Evolutionary conservation across 495 filamentous ascomycete genomes (phyloP).

Genomic region (Neurospora sp.): DNA sequence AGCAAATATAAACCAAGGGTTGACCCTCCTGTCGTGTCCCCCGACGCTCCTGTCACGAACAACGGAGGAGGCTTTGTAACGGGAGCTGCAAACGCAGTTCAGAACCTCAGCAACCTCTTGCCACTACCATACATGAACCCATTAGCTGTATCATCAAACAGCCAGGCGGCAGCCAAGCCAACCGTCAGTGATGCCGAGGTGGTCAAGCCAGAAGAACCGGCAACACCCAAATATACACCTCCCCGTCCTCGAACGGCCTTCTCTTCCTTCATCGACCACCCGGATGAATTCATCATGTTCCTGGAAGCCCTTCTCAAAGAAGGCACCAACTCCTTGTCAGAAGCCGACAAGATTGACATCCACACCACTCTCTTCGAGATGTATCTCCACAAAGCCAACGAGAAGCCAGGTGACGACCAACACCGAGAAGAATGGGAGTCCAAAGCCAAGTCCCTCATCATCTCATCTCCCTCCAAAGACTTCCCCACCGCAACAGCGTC

Average conservation of each 20-base stretch:
- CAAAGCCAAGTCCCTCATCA: conserved; percentile 78
- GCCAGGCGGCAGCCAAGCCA: conserved; percentile 25
- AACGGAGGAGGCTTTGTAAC: conserved; percentile 37
- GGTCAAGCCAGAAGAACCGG: conserved; percentile 18
- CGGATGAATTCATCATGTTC: conserved; percentile 81
- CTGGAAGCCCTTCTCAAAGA: conserved; percentile 72
- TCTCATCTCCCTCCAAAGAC: conserved; percentile 39
- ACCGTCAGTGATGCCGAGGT: conserved; percentile 24
- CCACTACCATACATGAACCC: conserved; percentile 77
- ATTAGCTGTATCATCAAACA: conserved; percentile 34
- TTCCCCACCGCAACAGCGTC: conserved; percentile 40
- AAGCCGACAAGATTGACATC: conserved; percentile 68
- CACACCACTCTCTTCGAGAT: conserved; percentile 97
- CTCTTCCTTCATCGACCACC: conserved; percentile 91
- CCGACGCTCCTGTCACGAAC: conserved; percentile 19
- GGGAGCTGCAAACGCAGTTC: conserved; percentile 58
- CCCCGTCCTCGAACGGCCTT: conserved; percentile 87
- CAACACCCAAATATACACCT: conserved; percentile 43
- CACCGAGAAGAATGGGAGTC: conserved; percentile 75
- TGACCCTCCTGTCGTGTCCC: conserved; percentile 44
- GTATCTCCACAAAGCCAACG: conserved; percentile 80
- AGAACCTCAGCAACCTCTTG: conserved; percentile 72
- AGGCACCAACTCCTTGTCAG: conserved; percentile 42
- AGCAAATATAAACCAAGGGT: conserved; percentile 68
- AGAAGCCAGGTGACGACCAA: conserved; percentile 47